A percentile compares a stretch with the other conserved stretches of the same genome.
These are phyloP conservation scores for Coccomyxa sp. DNA, from an alignment of 139 green algal genomes.

Conservation along the genomic window DNA sequence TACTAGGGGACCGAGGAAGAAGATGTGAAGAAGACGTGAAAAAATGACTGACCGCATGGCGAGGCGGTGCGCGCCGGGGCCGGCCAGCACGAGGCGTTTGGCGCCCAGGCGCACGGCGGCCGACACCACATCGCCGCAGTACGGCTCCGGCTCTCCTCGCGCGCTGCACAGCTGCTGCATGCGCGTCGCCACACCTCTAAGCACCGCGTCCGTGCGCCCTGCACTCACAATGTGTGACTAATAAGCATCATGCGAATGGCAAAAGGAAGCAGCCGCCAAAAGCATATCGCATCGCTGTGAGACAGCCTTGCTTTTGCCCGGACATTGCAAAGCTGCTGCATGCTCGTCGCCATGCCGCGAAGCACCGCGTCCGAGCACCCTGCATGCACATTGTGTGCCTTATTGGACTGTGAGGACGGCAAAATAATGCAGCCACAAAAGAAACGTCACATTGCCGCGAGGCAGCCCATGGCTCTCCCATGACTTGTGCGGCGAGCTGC, in stretches of 20 bases:
- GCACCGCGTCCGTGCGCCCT: slow-evolving; percentile 17
- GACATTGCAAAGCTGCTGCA: not conserved
- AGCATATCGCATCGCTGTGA: not conserved
- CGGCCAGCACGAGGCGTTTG: slow-evolving; percentile 42
- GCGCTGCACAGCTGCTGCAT: slow-evolving; percentile 29
- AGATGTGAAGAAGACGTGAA: too few species aligned
- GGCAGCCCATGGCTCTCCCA: too few species aligned
- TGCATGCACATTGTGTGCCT: not conserved
- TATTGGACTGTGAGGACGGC: too few species aligned
- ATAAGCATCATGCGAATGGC: not conserved
- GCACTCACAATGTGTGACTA: not conserved
- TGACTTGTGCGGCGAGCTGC: too few species aligned
- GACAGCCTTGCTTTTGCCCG: not conserved
- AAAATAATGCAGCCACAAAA: too few species aligned
- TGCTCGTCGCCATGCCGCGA: not conserved
- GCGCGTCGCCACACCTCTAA: slow-evolving; percentile 17
- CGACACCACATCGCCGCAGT: slow-evolving; percentile 15
- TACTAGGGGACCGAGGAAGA: too few species aligned
- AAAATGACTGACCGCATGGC: slow-evolving; percentile 8
- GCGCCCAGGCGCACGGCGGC: slow-evolving; percentile 25
- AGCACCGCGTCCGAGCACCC: not conserved
- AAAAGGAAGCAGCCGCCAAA: not conserved
- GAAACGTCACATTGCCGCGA: too few species aligned
- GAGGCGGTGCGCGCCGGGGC: slow-evolving; percentile 18
- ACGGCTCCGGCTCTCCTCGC: slow-evolving; percentile 19